A percentile compares a stretch with the other conserved stretches of the same genome.
Evolutionary conservation across 805 yeast genomes (phyloP).

Genomic region (Lachancea waltii): DNA sequence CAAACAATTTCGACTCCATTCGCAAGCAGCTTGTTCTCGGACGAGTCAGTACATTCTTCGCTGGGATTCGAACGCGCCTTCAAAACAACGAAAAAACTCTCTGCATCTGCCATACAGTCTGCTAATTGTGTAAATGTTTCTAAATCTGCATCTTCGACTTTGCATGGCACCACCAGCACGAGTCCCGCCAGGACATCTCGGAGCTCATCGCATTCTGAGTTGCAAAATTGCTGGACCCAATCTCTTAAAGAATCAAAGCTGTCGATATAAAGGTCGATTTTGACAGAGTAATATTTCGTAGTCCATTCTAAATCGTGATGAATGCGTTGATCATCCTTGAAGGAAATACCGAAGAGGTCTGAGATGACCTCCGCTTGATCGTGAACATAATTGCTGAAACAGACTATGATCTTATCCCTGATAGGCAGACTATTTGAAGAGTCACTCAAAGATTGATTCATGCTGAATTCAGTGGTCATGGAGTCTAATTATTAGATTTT

Average conservation of each 20-base stretch:
- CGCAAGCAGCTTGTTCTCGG: slow-evolving; percentile 7
- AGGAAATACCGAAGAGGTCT: neutral
- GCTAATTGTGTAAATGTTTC: neutral
- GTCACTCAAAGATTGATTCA: neutral
- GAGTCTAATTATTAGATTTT: neutral
- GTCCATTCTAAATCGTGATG: slow-evolving; percentile 21
- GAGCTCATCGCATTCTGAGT: slow-evolving; percentile 35
- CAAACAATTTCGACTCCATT: slow-evolving; percentile 39
- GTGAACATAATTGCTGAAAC: slow-evolving; percentile 5
- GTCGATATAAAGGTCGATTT: slow-evolving; percentile 30
- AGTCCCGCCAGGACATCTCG: slow-evolving; percentile 42
- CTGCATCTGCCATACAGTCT: neutral
- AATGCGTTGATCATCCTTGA: slow-evolving; percentile 10
- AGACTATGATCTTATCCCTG: slow-evolving; percentile 12
- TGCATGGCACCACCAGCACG: slow-evolving; percentile 22
- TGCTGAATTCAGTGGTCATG: neutral
- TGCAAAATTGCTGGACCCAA: slow-evolving; percentile 38
- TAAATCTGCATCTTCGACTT: slow-evolving; percentile 1
- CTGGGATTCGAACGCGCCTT: neutral
- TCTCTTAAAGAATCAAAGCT: slow-evolving; percentile 16
- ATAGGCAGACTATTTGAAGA: neutral
- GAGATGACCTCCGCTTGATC: neutral
- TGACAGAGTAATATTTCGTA: slow-evolving; percentile 31
- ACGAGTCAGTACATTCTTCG: neutral
- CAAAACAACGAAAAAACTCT: neutral